A percentile compares a stretch with the other conserved stretches of the same genome.
These are phyloP conservation scores for Lasiodiplodia sp. DNA, from an alignment of 2,329 filamentous ascomycete genomes.

Conservation along the genomic window DNA sequence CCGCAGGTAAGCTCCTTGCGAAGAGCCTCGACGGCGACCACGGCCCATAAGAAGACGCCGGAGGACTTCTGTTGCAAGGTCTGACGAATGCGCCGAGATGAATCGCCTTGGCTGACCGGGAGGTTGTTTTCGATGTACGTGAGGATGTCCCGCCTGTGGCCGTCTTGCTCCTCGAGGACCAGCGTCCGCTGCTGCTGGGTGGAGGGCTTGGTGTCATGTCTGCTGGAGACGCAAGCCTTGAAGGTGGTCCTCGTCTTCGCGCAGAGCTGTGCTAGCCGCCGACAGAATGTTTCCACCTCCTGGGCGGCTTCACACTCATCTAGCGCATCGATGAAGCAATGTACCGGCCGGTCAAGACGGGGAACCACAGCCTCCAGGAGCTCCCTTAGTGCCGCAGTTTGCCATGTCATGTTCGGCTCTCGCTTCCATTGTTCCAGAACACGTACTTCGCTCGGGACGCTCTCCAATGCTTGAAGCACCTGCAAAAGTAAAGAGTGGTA, in stretches of 20 bases:
- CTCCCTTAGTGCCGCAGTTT: slow-evolving; percentile 31
- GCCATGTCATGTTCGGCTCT: neutral
- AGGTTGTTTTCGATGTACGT: slow-evolving; percentile 37
- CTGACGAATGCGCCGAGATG: slow-evolving; percentile 36
- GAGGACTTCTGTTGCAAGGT: slow-evolving; percentile 48
- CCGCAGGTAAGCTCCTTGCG: slow-evolving; percentile 50
- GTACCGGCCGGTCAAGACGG: slow-evolving; percentile 32
- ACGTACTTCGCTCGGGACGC: slow-evolving; percentile 28
- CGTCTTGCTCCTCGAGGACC: slow-evolving; percentile 46
- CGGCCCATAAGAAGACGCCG: slow-evolving; percentile 57
- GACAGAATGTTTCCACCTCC: slow-evolving; percentile 55
- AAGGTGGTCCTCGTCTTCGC: slow-evolving; percentile 34
- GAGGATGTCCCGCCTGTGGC: slow-evolving; percentile 48
- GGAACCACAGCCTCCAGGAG: slow-evolving; percentile 36
- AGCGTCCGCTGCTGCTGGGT: slow-evolving; percentile 40
- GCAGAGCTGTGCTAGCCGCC: slow-evolving; percentile 45
- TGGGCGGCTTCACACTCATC: slow-evolving; percentile 58
- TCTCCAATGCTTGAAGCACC: slow-evolving; percentile 34
- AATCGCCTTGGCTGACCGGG: slow-evolving; percentile 35
- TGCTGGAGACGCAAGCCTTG: slow-evolving; percentile 54
- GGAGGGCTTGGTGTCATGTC: slow-evolving; percentile 57
- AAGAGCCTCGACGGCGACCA: slow-evolving; percentile 55
- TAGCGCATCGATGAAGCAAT: slow-evolving; percentile 52
- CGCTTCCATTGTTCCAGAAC: neutral
- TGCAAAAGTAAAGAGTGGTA: slow-evolving; percentile 40